A percentile compares a stretch with the other conserved stretches of the same genome.
phyloP scores from a whole-genome alignment of 129 eudicot species.

The Gnaphalium uliginosum region DNA sequence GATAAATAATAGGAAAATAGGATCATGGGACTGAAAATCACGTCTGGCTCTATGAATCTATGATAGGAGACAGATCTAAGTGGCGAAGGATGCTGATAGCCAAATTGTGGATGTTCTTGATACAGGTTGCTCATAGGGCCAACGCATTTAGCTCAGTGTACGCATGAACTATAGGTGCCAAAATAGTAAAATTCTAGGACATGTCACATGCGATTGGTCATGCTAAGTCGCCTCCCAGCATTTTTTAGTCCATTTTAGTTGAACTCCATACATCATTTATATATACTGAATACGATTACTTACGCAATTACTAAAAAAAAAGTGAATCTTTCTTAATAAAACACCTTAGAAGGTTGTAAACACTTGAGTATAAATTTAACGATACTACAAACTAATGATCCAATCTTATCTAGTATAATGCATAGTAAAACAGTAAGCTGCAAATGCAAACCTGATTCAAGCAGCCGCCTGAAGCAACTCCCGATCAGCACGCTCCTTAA shows the following conservation, averaged over 20 bases:
- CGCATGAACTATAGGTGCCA: not conserved
- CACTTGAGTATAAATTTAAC: not conserved
- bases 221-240: not conserved
- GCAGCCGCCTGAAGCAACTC: constrained; percentile 80
- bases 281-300: not conserved
- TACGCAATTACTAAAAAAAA: not conserved
- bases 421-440: not conserved
- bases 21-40: not conserved
- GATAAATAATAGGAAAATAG: not conserved
- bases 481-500: constrained; percentile 76
- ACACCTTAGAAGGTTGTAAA: not conserved
- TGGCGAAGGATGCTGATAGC: not conserved
- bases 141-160: not conserved
- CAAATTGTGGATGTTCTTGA: not conserved
- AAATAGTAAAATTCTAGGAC: no score
- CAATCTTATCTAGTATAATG: not conserved
- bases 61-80: not conserved
- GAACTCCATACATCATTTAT: no score
- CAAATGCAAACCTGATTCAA: constrained; percentile 55
- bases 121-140: not conserved
- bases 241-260: not conserved
- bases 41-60: not conserved
- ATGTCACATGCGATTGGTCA: not conserved
- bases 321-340: not conserved
- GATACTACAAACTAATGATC: not conserved